Evolutionary conservation across 2,329 filamentous ascomycete genomes (phyloP).

Genomic region (Xylariaceae sp.): DNA sequence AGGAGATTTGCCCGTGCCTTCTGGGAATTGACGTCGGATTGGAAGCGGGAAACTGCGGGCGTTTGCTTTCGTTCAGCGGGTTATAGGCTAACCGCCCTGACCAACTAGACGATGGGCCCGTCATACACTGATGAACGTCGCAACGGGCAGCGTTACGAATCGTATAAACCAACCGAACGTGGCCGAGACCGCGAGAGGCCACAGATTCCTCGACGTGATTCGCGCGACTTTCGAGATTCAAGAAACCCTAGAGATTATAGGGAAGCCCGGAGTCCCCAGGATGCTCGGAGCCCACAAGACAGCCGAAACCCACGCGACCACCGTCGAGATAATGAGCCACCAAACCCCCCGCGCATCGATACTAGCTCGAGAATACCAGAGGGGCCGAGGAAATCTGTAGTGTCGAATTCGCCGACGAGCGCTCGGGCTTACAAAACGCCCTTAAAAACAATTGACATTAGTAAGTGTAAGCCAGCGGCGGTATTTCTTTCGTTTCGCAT

Average conservation of each 20-base stretch:
- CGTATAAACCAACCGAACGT: constrained; percentile 19
- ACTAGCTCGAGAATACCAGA: constrained; percentile 18
- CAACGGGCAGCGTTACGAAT: constrained; percentile 12
- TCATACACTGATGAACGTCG: constrained; percentile 29
- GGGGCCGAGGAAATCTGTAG: constrained; percentile 9
- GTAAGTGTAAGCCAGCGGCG: constrained; percentile 23
- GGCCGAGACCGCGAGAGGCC: constrained; percentile 35
- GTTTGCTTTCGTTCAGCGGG: neutral
- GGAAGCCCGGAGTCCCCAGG: constrained; percentile 6
- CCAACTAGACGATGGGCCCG: constrained; percentile 13
- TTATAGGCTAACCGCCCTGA: constrained; percentile 14
- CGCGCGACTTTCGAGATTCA: constrained; percentile 17
- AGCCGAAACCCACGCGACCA: constrained; percentile 10
- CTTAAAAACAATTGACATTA: constrained; percentile 20
- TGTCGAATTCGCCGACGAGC: constrained; percentile 13
- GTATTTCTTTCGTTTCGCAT: neutral
- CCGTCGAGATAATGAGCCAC: constrained; percentile 20
- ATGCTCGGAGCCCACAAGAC: neutral
- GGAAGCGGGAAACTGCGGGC: neutral
- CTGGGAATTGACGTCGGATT: constrained; percentile 9
- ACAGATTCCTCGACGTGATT: constrained; percentile 23
- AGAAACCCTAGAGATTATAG: constrained; percentile 1
- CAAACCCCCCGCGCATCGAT: constrained; percentile 26
- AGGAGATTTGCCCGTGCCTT: constrained; percentile 24
- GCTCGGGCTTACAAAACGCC: constrained; percentile 4